Base-by-base conservation (phyloP, 2,329 filamentous ascomycete species). In the Aspergillus glaucus region DNA sequence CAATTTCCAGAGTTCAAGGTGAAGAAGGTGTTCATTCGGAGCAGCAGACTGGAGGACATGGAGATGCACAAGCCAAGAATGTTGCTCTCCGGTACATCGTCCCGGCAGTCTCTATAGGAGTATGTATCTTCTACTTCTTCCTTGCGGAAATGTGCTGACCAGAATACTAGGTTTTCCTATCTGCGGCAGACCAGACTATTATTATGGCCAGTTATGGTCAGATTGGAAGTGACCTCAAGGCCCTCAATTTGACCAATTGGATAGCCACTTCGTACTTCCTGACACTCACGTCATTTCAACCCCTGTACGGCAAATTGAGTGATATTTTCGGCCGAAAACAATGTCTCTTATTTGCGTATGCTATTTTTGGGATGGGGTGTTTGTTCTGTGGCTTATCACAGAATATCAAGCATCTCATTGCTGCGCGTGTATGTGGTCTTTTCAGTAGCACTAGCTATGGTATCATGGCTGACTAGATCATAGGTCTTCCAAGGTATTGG, bases 121-220 rank as follows among this genome's bases (percentile, higher is more conserved):
- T 82, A 71, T 63, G 76, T 58, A 41, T n/a, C 10, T 22, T 5
- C 21, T 6, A 12, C 14, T 6, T 21, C 43, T 39, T 15, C 21
- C 54, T 51, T 55, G 50, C 15, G n/a, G 17, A 32, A 50, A 4
- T 39, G 22, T 43, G 46, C 52, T 59, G 53, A 61, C 42, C n/a
- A 42, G 26, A 26, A 32, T 14, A 45, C 37, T 60, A 86, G 84
- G 72, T 90, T 37, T 88, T 87, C 62, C 75, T 92, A 6, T 79
- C 84, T 17, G 85, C 87, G 3, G 77, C 85, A 45, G 87, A 92
- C 62, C 86, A 90, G 65, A 88, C 88, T 0, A 81, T 91, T 47
- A 83, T 87, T 26, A 81, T 91, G 44, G 82, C 82, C n/a, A 84
- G 79, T n/a, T 90, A 90, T 65, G 85, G 85, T 44, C 81, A 79